Evolutionary conservation across 169 alveolate species (phyloP), one percentile per base, ranked within the genome.

Genomic region (Babesia ovata): DNA sequence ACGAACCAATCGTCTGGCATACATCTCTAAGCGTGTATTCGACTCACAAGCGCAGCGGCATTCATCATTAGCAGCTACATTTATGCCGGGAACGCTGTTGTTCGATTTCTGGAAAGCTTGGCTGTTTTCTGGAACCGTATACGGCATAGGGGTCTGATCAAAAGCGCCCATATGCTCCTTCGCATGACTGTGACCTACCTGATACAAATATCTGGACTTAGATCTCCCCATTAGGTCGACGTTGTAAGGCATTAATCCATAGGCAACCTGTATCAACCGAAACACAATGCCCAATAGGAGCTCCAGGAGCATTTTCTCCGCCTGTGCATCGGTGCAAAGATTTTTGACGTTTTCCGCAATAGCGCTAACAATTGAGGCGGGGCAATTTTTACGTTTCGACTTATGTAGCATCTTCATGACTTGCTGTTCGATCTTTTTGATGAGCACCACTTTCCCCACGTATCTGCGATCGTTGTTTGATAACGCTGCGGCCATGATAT

Each of bases 401-500:
- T 21, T 44, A 16, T 33, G 16, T 28, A 67, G 0, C 16, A 36
- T 16, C 26, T 33, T 29, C 11, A 24, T 8, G 17, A 67, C n/a
- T 9, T 29, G 48, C 26, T 36, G 22, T 26, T 75, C 77, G 6
- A 75, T 24, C 17, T 54, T 45, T 7, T n/a, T 36, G 70, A 75
- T 57, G 39, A 63, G 39, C 50, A 44, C 84, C 14, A 75, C 50
- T 22, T 75, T 75, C 26, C 53, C 69, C 33, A 75, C 19, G 21
- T 75, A 63, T 9, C 65, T 49, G 44, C 19, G 28, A 4, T 33
- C 11, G 29, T 58, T 42, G 39, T 4, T 4, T 11, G 48, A 16
- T 21, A 76, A 21, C 0, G 79, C 81, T 10, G 67, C 74, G 50
- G 76, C 78, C 42, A 76, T 48, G 56, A 76, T 12, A 52, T 76